These are phyloP conservation scores for Edaphochlamys debaryana DNA, from an alignment of 139 green algal species.

Conservation along the genomic window DNA sequence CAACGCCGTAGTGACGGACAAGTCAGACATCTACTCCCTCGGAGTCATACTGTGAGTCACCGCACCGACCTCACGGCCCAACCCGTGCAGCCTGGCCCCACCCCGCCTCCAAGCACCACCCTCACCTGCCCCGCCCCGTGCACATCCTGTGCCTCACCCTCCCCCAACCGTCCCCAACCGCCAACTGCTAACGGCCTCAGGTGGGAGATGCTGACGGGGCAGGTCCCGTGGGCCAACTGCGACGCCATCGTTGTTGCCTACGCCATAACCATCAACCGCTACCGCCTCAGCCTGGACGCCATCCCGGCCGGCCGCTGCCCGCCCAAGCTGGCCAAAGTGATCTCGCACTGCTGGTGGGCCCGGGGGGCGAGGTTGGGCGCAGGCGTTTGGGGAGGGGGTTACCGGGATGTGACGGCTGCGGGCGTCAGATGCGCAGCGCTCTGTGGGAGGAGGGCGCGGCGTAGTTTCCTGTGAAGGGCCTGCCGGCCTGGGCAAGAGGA, in stretches of 20 bases:
- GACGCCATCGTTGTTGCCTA: slow-evolving; percentile 26
- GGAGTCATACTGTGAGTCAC: background rate
- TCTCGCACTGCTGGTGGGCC: too few species aligned
- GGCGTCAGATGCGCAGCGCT: too few species aligned
- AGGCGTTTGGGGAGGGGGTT: too few species aligned
- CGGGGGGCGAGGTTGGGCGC: too few species aligned
- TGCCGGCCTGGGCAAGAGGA: too few species aligned
- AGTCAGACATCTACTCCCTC: slow-evolving; percentile 18
- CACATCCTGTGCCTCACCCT: background rate
- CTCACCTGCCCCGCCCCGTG: too few species aligned
- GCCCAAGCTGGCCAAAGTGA: background rate
- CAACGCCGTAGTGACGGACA: slow-evolving; percentile 23
- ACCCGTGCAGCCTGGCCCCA: background rate
- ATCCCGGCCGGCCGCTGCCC: background rate
- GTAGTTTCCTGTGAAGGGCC: too few species aligned
- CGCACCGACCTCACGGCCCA: too few species aligned
- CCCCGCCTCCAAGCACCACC: background rate
- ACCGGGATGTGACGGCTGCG: too few species aligned
- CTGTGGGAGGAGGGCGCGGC: too few species aligned
- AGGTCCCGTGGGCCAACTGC: slow-evolving; percentile 1
- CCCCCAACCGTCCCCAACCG: background rate
- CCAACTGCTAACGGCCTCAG: background rate
- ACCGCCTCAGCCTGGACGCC: background rate
- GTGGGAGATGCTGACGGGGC: slow-evolving; percentile 30
- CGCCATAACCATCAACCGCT: slow-evolving; percentile 19